Base-by-base conservation (phyloP, 441 rosid genomes). In the Croton laevigatus region DNA sequence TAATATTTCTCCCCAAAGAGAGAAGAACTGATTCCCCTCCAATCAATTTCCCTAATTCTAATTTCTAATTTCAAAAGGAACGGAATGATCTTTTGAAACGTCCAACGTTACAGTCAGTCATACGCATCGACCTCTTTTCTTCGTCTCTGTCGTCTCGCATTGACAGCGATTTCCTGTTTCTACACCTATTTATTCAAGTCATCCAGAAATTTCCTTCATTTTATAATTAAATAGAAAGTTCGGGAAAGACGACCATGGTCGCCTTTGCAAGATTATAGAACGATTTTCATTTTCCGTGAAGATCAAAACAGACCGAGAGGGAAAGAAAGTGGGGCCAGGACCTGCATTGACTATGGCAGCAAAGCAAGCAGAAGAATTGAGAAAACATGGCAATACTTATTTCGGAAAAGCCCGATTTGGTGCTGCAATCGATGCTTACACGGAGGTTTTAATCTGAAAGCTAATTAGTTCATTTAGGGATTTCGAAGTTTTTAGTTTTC, bases 351-450 rank as follows among this genome's bases (percentile, higher is more conserved):
- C 75, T 54, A 79, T 80, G 67, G 81, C 79, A 58, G 89, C 84
- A 65, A 86, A 79, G 42, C 98, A 88, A 79, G 98, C 98, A 13
- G 99, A 94, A 78, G 75, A 71, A 45, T 77, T 92, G 68, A 88
- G 77, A 76, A 82, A 67, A 55, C 81, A 90, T 66, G 97, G 97
- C 27, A 94, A 94, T 68, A 44, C 22, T 61, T 92, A 75, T 82
- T 94, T 85, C 70, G 77, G 64, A 65, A 89, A 84, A 73, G 76
- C 75, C 37, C 97, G 98, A 20, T 89, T 86, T 63, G 97, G 89
- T n/a, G 98, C 98, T 17, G 99, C 99, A 59, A 89, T 94, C 48
- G 99, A 94, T 65, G 98, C 98, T 42, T 94, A 92, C 45, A 94
- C 98, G 0, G 99, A 86, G 96, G 99, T 94, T 38, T 4, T 4